Percentiles rank a stretch among this genome's conserved stretches.
These are phyloP conservation scores for Rhizoclosmatium globosum DNA, from an alignment of 192 early-diverging fungal genomes.

Conservation along the genomic window DNA sequence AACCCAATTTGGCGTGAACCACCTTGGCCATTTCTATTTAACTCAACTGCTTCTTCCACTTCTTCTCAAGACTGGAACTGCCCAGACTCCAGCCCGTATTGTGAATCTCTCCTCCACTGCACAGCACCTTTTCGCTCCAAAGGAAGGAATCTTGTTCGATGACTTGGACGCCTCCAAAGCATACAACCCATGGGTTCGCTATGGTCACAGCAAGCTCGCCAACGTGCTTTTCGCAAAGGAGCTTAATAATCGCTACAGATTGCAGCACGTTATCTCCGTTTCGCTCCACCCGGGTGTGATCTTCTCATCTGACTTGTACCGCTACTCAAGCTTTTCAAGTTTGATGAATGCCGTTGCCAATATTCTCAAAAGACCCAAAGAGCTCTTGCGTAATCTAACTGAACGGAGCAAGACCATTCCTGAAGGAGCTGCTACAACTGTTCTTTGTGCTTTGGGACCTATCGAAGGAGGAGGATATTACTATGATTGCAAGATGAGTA, in stretches of 20 bases:
- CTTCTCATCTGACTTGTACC: conserved; percentile 4
- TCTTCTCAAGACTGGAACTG: conserved; percentile 17
- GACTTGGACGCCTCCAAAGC: conserved; percentile 35
- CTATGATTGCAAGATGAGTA: conserved; percentile 34
- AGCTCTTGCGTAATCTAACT: neutral
- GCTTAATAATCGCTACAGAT: conserved; percentile 13
- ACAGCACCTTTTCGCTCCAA: conserved; percentile 1
- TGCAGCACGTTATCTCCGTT: conserved; percentile 20
- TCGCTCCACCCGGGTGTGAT: conserved; percentile 51
- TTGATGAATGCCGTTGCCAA: conserved; percentile 1
- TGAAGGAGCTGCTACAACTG: conserved; percentile 45
- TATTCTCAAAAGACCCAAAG: neutral
- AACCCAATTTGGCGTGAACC: conserved; percentile 43
- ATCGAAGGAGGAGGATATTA: conserved; percentile 52
- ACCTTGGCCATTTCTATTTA: conserved; percentile 58
- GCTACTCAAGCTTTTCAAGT: neutral
- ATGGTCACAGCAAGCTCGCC: conserved; percentile 51
- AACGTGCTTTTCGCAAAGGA: conserved; percentile 49
- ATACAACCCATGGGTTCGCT: conserved; percentile 36
- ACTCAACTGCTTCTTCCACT: conserved; percentile 41
- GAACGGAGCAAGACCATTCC: conserved; percentile 28
- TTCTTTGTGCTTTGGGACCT: conserved; percentile 28
- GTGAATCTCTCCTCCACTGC: conserved; percentile 45
- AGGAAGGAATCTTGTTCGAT: conserved; percentile 34
- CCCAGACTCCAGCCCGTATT: conserved; percentile 45